These are phyloP conservation scores for Artemisia argyi DNA, from an alignment of 129 eudicot species.

Conservation along the genomic window DNA sequence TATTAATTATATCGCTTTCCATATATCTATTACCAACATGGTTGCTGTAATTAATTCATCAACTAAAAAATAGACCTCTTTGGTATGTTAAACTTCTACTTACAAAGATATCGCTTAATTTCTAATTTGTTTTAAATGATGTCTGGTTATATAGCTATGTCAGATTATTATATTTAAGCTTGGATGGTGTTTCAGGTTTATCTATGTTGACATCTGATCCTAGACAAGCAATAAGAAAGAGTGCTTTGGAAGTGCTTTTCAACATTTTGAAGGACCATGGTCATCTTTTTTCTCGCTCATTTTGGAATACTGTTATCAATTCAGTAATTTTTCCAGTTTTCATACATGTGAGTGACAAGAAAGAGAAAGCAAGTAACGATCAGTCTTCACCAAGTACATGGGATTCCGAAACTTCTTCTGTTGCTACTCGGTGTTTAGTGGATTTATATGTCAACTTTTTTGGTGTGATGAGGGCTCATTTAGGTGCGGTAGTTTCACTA, in stretches of 20 bases:
- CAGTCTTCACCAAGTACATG: slow-evolving; percentile 49
- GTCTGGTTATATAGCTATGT: slow-evolving; percentile 4
- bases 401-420: slow-evolving; percentile 86
- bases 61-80: slow-evolving; percentile 15
- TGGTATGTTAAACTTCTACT: slow-evolving; percentile 8
- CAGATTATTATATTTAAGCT: background rate
- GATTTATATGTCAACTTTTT: slow-evolving; percentile 72
- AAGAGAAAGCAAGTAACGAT: slow-evolving; percentile 36
- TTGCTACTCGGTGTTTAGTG: slow-evolving; percentile 79
- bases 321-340: slow-evolving; percentile 74
- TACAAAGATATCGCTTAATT: background rate
- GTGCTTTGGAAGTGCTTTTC: slow-evolving; percentile 93
- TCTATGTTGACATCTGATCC: slow-evolving; percentile 89
- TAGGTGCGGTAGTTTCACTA: slow-evolving; percentile 55
- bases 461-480: slow-evolving; percentile 57
- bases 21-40: background rate
- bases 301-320: slow-evolving; percentile 69
- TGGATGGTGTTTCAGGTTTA: slow-evolving; percentile 55
- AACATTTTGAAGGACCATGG: slow-evolving; percentile 98
- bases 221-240: slow-evolving; percentile 83
- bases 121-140: background rate
- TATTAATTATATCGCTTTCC: background rate
- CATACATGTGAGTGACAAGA: slow-evolving; percentile 40
- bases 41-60: slow-evolving; percentile 8
- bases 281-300: slow-evolving; percentile 70